Evolutionary conservation across 305 asterid genomes (phyloP).

Genomic region (Solanum aculeatissimum): DNA sequence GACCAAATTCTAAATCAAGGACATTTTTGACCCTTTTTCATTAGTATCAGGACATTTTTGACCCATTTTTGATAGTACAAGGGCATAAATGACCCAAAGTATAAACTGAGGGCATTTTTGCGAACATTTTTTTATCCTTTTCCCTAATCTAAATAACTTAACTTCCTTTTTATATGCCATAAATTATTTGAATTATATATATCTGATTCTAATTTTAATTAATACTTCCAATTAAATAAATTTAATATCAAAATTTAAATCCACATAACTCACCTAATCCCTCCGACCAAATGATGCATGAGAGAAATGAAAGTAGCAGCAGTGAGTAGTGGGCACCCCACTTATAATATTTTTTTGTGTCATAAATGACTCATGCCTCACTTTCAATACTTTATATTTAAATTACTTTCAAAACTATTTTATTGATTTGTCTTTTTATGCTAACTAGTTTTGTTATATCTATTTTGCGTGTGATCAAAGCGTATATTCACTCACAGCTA

Average conservation of each 20-base stretch:
- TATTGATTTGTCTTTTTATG: slow-evolving; percentile 4
- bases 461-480: too few relatives aligned
- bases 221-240: not conserved
- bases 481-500: too few relatives aligned
- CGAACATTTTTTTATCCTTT: too few relatives aligned
- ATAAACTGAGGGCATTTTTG: too few relatives aligned
- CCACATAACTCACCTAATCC: not conserved
- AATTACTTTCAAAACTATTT: not conserved
- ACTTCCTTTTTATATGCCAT: not conserved
- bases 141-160: not conserved
- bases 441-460: too few relatives aligned
- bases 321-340: slow-evolving; percentile 23
- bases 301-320: not conserved
- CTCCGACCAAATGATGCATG: not conserved
- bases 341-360: not conserved
- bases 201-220: not conserved
- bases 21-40: too few relatives aligned
- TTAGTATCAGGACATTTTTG: too few relatives aligned
- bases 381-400: slow-evolving; percentile 17
- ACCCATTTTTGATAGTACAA: too few relatives aligned
- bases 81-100: too few relatives aligned
- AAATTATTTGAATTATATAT: not conserved
- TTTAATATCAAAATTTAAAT: not conserved
- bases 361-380: slow-evolving; percentile 32
- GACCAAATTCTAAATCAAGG: too few relatives aligned